Percentiles rank a stretch among this genome's conserved stretches.
phyloP scores from a whole-genome alignment of 192 early-diverging fungal genomes.

The Kickxella alabastrina region DNA sequence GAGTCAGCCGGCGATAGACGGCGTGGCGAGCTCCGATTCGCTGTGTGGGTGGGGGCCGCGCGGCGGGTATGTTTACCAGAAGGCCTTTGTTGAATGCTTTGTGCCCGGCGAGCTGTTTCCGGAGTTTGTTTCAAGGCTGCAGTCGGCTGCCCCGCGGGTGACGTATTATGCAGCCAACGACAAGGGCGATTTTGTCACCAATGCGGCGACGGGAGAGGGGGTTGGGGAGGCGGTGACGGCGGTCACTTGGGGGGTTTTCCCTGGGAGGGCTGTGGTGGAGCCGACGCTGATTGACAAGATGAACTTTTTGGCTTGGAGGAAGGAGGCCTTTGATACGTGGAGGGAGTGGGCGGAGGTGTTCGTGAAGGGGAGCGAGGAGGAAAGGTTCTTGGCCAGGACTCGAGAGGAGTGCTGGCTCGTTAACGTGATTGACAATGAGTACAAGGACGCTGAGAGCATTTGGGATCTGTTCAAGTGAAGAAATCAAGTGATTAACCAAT shows the following conservation, averaged over 20 bases:
- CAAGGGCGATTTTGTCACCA: constrained; percentile 68
- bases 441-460: constrained; percentile 53
- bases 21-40: constrained; percentile 66
- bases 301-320: constrained; percentile 93
- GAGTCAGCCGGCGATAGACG: constrained; percentile 94
- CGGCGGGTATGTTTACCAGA: constrained; percentile 96
- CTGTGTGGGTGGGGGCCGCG: constrained; percentile 95
- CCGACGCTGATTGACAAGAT: constrained; percentile 92
- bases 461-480: constrained; percentile 34
- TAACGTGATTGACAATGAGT: constrained; percentile 96
- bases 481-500: no score
- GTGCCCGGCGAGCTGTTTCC: constrained; percentile 65
- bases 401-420: constrained; percentile 81
- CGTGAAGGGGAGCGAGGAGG: constrained; percentile 45
- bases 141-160: constrained; percentile 57
- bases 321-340: constrained; percentile 95
- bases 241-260: constrained; percentile 99
- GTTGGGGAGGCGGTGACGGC: constrained; percentile 47
- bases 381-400: constrained; percentile 58
- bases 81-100: constrained; percentile 98
- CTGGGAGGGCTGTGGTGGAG: constrained; percentile 92
- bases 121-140: constrained; percentile 68
- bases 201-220: constrained; percentile 21
- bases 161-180: constrained; percentile 91
- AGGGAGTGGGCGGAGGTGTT: constrained; percentile 82